These are phyloP conservation scores for Xerocomus nothofagi DNA, from an alignment of 1,284 basidiomycete species.

Conservation along the genomic window DNA sequence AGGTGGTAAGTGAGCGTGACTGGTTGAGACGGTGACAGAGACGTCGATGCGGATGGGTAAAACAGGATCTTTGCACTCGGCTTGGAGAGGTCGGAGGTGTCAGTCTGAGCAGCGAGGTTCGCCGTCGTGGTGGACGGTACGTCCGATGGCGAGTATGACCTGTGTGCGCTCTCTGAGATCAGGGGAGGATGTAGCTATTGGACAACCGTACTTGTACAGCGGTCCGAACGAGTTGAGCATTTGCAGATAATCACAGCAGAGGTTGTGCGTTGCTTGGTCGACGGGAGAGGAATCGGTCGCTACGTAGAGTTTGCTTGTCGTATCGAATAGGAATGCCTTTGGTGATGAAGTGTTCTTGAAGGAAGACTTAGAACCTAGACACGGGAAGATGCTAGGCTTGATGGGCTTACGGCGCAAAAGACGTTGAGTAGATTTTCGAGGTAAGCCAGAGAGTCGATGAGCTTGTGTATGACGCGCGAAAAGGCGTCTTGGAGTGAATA, in stretches of 20 bases:
- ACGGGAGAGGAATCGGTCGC: conserved; percentile 93
- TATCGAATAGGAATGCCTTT: conserved; percentile 93
- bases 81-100: conserved; percentile 2
- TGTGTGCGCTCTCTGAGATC: conserved; percentile 8
- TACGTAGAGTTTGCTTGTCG: conserved; percentile 81
- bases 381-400: background rate
- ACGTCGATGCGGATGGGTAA: conserved; percentile 45
- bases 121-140: conserved; percentile 1
- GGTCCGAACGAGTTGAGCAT: conserved; percentile 86
- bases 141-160: conserved; percentile 39
- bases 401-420: conserved; percentile 66
- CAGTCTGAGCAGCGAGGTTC: background rate
- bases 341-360: conserved; percentile 83
- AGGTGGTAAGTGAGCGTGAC: conserved; percentile 85
- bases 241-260: conserved; percentile 89
- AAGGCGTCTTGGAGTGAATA: conserved; percentile 88
- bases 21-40: conserved; percentile 59
- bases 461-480: conserved; percentile 74
- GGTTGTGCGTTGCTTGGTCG: conserved; percentile 82
- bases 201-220: conserved; percentile 68
- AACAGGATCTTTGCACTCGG: conserved; percentile 20
- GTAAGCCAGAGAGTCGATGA: conserved; percentile 69
- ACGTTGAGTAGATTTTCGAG: conserved; percentile 81
- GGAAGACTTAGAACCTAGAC: background rate
- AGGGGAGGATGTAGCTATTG: background rate